Percentiles rank a stretch among this genome's conserved stretches.
phyloP scores from a whole-genome alignment of 129 eudicot species.

The Pseudognaphalium luteoalbum region DNA sequence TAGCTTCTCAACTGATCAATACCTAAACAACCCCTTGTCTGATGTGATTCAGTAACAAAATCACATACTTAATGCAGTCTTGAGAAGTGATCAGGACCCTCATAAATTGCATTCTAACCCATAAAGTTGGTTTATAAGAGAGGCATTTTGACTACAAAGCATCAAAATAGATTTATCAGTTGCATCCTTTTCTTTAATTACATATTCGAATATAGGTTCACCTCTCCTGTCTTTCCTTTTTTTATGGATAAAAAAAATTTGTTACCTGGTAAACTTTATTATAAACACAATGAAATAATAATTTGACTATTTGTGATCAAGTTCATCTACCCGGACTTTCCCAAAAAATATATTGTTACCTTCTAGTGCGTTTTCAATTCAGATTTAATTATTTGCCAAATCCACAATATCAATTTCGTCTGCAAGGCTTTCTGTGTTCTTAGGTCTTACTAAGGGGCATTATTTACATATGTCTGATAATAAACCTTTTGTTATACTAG shows the following conservation, averaged over 20 bases:
- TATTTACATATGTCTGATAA: neutral
- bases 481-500: neutral
- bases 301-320: neutral
- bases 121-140: neutral
- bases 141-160: neutral
- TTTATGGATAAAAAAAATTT: neutral
- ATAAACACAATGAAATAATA: neutral
- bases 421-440: neutral
- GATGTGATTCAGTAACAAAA: constrained; percentile 22
- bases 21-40: constrained; percentile 1
- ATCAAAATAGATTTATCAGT: neutral
- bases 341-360: neutral
- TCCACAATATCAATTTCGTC: neutral
- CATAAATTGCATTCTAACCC: neutral
- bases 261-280: neutral
- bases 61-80: neutral
- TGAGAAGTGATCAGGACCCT: neutral
- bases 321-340: neutral
- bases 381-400: constrained; percentile 4
- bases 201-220: neutral
- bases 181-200: neutral
- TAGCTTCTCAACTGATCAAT: neutral
- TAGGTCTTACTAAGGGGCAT: constrained; percentile 1
- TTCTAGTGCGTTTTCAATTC: neutral
- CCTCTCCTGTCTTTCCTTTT: neutral